Conservation (phyloP, 441 rosid species). For the Jatropha multifida region DNA sequence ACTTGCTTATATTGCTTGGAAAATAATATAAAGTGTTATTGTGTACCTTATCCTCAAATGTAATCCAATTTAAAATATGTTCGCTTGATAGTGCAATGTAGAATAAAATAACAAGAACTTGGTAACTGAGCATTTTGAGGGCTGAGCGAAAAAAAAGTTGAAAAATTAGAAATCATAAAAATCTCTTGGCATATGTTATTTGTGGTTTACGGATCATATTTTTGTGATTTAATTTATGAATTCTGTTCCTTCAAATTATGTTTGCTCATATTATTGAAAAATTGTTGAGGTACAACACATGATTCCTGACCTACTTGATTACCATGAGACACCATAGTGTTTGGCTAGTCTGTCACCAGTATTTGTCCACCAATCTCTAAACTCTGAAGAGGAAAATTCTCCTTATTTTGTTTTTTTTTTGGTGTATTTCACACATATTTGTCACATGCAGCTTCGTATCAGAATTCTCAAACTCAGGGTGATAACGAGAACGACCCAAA, state of each 20-base stretch:
- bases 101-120: neutral
- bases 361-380: neutral
- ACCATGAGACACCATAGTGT: neutral
- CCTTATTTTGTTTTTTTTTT: neutral
- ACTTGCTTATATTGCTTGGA: neutral
- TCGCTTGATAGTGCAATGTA: neutral
- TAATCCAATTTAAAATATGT: neutral
- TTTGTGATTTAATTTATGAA: neutral
- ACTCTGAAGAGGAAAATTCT: neutral
- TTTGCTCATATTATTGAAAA: neutral
- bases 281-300: neutral
- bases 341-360: neutral
- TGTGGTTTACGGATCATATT: neutral
- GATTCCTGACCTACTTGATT: neutral
- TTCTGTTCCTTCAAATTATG: neutral
- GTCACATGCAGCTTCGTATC: slow-evolving; percentile 69
- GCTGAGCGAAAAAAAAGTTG: neutral
- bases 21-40: neutral
- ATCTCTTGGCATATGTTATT: neutral
- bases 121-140: neutral
- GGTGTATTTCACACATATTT: slow-evolving; percentile 23
- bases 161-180: neutral
- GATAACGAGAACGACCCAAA: slow-evolving; percentile 81
- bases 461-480: slow-evolving; percentile 48
- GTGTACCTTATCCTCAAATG: neutral